These are phyloP conservation scores for Dacryopinax primogenitus DNA, from an alignment of 768 basidiomycete genomes.

Conservation along the genomic window DNA sequence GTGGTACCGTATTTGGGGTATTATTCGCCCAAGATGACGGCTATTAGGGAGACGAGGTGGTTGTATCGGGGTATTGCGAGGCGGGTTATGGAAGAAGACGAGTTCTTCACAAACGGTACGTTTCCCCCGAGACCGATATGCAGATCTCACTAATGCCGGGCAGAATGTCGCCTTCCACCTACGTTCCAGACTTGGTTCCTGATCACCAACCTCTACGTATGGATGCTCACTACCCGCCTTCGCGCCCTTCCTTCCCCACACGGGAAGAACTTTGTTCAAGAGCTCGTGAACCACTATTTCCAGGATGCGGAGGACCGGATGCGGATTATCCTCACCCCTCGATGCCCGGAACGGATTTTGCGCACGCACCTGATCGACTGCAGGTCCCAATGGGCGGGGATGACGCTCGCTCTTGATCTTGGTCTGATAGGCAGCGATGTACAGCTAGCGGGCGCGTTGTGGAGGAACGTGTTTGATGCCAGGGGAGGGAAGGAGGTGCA, in stretches of 20 bases:
- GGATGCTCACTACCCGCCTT: constrained; percentile 78
- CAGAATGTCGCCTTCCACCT: constrained; percentile 73
- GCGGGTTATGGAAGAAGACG: constrained; percentile 28
- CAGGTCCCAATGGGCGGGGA: constrained; percentile 81
- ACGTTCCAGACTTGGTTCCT: constrained; percentile 98
- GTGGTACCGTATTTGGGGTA: constrained; percentile 26
- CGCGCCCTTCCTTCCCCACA: constrained; percentile 63
- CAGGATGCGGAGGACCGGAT: constrained; percentile 84
- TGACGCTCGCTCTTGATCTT: constrained; percentile 66
- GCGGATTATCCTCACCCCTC: constrained; percentile 61
- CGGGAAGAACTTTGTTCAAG: constrained; percentile 60
- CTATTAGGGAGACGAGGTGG: constrained; percentile 31
- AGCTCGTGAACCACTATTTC: constrained; percentile 88
- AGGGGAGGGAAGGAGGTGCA: constrained; percentile 44
- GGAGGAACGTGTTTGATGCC: constrained; percentile 82
- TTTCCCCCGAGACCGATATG: not conserved
- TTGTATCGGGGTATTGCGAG: constrained; percentile 32
- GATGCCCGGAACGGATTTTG: constrained; percentile 65
- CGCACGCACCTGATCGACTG: constrained; percentile 72
- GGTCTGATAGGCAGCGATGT: constrained; percentile 61
- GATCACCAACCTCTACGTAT: constrained; percentile 80
- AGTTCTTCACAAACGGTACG: constrained; percentile 35
- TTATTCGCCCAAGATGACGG: constrained; percentile 28
- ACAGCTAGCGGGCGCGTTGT: constrained; percentile 75
- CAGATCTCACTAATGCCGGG: not conserved